Percentiles rank a stretch among this genome's conserved stretches.
These are phyloP conservation scores for Mycena vulgaris DNA, from an alignment of 768 basidiomycete genomes.

Conservation along the genomic window DNA sequence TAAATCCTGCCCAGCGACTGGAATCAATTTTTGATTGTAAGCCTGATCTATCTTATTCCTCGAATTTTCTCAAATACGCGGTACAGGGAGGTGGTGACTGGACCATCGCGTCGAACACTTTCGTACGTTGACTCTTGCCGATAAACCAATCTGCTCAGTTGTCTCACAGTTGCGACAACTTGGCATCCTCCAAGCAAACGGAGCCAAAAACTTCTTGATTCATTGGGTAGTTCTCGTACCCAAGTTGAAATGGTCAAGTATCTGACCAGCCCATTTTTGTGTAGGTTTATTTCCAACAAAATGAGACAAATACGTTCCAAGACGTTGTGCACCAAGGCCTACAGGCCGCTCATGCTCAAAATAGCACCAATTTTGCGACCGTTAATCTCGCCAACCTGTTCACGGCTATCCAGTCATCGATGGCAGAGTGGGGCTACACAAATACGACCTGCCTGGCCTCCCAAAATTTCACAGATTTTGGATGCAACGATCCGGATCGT, in stretches of 20 bases:
- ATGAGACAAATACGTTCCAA: conserved; percentile 37
- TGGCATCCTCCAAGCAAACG: conserved; percentile 36
- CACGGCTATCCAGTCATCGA: conserved; percentile 17
- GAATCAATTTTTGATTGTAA: conserved; percentile 25
- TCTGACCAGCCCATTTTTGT: neutral
- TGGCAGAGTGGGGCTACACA: conserved; percentile 36
- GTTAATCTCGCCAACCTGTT: conserved; percentile 36
- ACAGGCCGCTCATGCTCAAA: conserved; percentile 29
- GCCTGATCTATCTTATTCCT: neutral
- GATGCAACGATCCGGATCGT: conserved; percentile 38
- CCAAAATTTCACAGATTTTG: conserved; percentile 38
- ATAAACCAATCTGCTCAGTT: neutral
- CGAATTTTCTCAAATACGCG: neutral
- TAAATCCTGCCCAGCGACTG: conserved; percentile 22
- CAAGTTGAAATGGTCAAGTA: neutral
- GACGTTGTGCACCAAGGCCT: conserved; percentile 34
- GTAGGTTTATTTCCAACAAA: conserved; percentile 28
- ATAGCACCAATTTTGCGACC: conserved; percentile 41
- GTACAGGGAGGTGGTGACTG: conserved; percentile 36
- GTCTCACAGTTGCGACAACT: conserved; percentile 31
- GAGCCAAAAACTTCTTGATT: conserved; percentile 40
- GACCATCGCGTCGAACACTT: conserved; percentile 29
- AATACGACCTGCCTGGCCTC: conserved; percentile 39
- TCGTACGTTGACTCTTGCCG: conserved; percentile 17
- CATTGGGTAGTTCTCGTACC: conserved; percentile 28